Evolutionary conservation across 768 basidiomycete species (phyloP), one percentile per base, ranked within the genome.

Genomic region (Suillus plorans): DNA sequence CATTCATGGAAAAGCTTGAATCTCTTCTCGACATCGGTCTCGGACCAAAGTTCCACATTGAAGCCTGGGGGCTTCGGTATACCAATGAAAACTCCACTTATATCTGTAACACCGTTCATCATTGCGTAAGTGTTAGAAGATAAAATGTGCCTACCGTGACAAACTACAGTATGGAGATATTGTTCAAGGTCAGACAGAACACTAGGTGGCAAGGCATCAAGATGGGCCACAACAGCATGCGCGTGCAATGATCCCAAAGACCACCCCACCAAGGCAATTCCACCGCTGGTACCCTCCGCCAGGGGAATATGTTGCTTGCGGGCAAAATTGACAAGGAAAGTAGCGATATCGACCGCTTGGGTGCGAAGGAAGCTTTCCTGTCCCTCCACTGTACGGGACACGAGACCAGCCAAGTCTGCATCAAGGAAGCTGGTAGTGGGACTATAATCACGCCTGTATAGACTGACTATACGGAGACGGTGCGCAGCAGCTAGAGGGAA

Each of bases 391-490:
- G 39, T 45, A 41, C 52, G 53, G 13, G 56, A 50, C 18, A 14
- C 8, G 18, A 63, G 31, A 42, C 39, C 37, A 22, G 52, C 52
- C 18, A 47, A 28, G 16, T 66, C 65, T 37, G 8, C 28, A 28
- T 69, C 64, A 20, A 42, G 37, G 47, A 73, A 75, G 31, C 62
- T 44, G 22, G 74, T 73, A 20, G 74, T 73, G 20, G 74, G 74
- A 2, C 60, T 1, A 20, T 75, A 75, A 1, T 72, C 74, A 7
- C 72, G 74, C 58, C 72, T 66, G 45, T 75, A 67, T 18, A 74
- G 22, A n/a, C 68, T 66, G 58, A 73, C 61, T 41, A 74, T 68
- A 31, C 72, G 70, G 13, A 70, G 65, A 34, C 68, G 52, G 60
- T 75, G 69, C 2, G 44, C 34, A 49, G 45, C 66, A 1, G 74